These are phyloP conservation scores for Gaultheria prostrata DNA, from an alignment of 148 eudicot genomes.

Conservation along the genomic window DNA sequence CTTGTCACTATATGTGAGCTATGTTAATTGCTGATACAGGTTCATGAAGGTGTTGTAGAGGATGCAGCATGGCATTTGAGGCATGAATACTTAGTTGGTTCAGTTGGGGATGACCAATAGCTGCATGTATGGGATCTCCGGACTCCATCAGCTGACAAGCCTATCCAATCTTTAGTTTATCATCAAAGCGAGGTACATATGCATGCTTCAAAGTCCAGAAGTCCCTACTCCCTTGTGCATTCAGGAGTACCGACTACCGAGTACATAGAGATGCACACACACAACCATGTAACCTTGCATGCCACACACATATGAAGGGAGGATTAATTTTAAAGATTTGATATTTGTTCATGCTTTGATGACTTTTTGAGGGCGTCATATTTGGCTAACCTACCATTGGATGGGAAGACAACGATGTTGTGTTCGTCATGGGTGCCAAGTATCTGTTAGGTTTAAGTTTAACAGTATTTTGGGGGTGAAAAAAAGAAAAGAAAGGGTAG, in stretches of 20 bases:
- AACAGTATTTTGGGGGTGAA: background rate
- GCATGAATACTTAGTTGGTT: slow-evolving; percentile 67
- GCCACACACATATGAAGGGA: background rate
- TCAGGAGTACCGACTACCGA: slow-evolving; percentile 37
- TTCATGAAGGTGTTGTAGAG: slow-evolving; percentile 71
- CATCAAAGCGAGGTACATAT: slow-evolving; percentile 78
- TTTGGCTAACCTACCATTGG: slow-evolving; percentile 8
- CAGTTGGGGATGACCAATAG: slow-evolving; percentile 69
- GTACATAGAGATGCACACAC: background rate
- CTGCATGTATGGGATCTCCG: slow-evolving; percentile 84
- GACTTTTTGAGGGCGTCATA: background rate
- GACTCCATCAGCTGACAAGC: slow-evolving; percentile 62
- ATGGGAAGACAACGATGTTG: no score
- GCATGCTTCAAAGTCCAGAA: background rate
- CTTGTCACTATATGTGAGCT: background rate
- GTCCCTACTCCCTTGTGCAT: slow-evolving; percentile 37
- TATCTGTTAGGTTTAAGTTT: background rate
- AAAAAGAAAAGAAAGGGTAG: background rate
- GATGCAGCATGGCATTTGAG: slow-evolving; percentile 82
- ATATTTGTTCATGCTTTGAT: background rate
- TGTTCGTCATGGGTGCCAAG: background rate
- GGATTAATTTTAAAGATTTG: background rate
- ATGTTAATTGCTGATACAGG: slow-evolving; percentile 28
- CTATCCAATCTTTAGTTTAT: slow-evolving; percentile 74
- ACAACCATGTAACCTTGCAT: background rate